phyloP scores from a whole-genome alignment of 2,329 filamentous ascomycete species.

The Hypoxylon sp. region DNA sequence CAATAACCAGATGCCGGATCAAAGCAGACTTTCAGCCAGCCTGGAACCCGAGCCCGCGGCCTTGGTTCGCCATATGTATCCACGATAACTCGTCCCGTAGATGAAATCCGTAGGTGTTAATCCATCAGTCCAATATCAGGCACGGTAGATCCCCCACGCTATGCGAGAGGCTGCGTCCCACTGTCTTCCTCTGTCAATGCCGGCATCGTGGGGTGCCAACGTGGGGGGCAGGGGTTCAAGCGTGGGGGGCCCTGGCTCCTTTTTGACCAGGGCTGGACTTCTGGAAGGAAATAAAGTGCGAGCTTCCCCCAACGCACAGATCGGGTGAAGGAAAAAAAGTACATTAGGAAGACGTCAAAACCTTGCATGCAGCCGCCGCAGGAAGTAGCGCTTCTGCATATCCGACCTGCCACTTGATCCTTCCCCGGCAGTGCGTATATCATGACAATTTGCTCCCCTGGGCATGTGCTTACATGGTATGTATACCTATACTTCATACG shows the following conservation, averaged over 20 bases:
- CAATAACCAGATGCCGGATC: not conserved
- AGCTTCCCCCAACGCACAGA: constrained; percentile 4
- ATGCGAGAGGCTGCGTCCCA: not conserved
- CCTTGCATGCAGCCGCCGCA: constrained; percentile 23
- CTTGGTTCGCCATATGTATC: constrained; percentile 17
- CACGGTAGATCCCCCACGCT: constrained; percentile 17
- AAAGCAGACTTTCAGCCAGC: not conserved
- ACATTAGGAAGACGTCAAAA: constrained; percentile 9
- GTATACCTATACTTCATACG: constrained; percentile 2
- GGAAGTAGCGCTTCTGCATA: constrained; percentile 37
- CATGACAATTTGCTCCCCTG: constrained; percentile 17
- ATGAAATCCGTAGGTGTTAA: not conserved
- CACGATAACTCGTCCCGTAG: constrained; percentile 1
- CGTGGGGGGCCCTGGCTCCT: constrained; percentile 20
- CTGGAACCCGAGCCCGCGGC: constrained; percentile 24
- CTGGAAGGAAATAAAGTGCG: constrained; percentile 19
- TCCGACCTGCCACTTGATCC: constrained; percentile 18
- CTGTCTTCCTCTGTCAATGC: not conserved
- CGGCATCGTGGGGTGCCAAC: constrained; percentile 8
- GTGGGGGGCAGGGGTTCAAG: constrained; percentile 16
- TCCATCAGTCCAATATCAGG: constrained; percentile 2
- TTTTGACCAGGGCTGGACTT: constrained; percentile 16
- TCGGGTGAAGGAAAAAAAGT: not conserved
- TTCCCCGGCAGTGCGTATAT: constrained; percentile 2
- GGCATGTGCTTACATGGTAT: not conserved